Base-by-base conservation (phyloP, 1,284 basidiomycete species). In the Ustilago esculenta region DNA sequence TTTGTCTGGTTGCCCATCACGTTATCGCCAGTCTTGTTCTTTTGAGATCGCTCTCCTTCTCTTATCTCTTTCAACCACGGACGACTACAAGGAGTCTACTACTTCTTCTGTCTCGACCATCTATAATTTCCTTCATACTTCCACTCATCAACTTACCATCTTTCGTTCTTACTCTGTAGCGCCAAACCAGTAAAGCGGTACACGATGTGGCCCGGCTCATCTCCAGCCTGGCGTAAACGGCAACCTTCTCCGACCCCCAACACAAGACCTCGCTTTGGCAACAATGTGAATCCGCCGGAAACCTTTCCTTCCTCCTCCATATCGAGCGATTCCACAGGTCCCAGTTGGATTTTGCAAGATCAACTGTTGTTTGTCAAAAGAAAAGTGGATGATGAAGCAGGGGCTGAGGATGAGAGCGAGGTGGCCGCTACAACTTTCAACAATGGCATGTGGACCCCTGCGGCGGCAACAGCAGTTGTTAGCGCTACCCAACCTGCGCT, bases 391-490 rank as follows among this genome's bases (percentile, higher is more conserved):
- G 54, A 53, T 12, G 49, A 23, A 17, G 9, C 20, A 18, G 46
- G n/a, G 4, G 20, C n/a, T 1, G 50, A 11, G 15, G 35, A n/a
- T 1, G 41, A 7, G 0, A 41, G 33, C 17, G 45, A 42, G 15
- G 17, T 18, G 4, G 47, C 42, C 1, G 40, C 54, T 7, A 18
- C 39, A 1, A 57, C 65, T 3, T 68, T 44, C 29, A 46, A 68
- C 21, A 53, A 68, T n/a, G 65, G 65, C 12, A 24, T 68, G 48
- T 68, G 65, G 65, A 68, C 65, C 1, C 57, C 65, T 17, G 49
- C 57, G 0, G 65, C 57, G 11, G 36, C 56, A 7, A 27, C 41
- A 4, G 27, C 42, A 4, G 37, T 35, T 0, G 41, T 36, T 3
- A 21, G 20, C 11, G 12, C 39, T 1, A 59, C 63, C 4, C 27